Percentiles rank a stretch among this genome's conserved stretches.
Evolutionary conservation across 495 filamentous ascomycete genomes (phyloP).

Genomic region (Lasiosphaeris hirsuta): DNA sequence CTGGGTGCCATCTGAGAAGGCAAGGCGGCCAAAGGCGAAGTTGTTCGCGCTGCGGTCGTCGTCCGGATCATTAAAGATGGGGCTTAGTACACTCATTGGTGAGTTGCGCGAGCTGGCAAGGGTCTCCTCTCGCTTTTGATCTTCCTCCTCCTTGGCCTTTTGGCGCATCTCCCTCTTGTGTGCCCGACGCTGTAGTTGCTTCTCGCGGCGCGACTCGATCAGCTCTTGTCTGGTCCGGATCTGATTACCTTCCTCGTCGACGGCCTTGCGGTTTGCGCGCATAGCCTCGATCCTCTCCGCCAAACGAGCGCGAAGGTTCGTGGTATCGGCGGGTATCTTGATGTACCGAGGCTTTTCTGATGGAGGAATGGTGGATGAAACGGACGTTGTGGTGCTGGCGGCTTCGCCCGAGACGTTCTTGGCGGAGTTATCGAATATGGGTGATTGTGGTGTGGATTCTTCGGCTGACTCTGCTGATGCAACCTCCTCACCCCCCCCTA

Average conservation of each 20-base stretch:
- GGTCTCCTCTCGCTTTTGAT: constrained; percentile 63
- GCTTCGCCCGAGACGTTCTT: constrained; percentile 39
- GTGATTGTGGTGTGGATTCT: constrained; percentile 58
- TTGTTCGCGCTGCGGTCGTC: constrained; percentile 50
- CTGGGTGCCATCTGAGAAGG: constrained; percentile 79
- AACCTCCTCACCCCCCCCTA: constrained; percentile 41
- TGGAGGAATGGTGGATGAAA: constrained; percentile 64
- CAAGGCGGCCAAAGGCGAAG: constrained; percentile 82
- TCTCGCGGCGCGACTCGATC: constrained; percentile 80
- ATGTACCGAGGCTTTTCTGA: constrained; percentile 52
- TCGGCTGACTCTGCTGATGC: constrained; percentile 43
- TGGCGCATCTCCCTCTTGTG: constrained; percentile 79
- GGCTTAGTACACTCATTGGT: constrained; percentile 56
- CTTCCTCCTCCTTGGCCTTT: constrained; percentile 72
- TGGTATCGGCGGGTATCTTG: constrained; percentile 59
- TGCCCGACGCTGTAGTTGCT: constrained; percentile 77
- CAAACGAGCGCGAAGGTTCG: constrained; percentile 69
- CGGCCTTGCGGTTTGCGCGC: constrained; percentile 76
- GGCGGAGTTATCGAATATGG: constrained; percentile 54
- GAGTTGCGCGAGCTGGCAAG: constrained; percentile 61
- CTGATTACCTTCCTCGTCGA: constrained; percentile 72
- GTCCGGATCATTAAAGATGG: constrained; percentile 62
- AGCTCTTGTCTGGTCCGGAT: constrained; percentile 82
- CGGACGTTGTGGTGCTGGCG: constrained; percentile 66
- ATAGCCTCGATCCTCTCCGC: constrained; percentile 77